Percentiles rank a stretch among this genome's conserved stretches.
Conservation (phyloP, 2,329 filamentous ascomycete genomes). For the Metarhizium brunneum region DNA sequence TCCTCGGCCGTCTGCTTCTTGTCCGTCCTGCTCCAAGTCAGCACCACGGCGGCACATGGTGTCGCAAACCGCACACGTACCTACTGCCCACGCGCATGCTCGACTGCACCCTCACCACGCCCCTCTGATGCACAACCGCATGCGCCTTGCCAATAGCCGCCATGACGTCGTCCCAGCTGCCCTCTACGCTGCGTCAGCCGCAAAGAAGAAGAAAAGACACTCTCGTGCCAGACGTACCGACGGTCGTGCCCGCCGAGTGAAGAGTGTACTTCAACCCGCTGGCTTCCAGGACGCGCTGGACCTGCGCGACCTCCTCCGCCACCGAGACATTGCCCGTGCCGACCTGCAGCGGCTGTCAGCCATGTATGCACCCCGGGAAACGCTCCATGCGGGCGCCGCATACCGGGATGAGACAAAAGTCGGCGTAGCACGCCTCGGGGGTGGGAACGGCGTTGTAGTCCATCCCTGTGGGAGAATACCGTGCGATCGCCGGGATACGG, state of each 20-base stretch:
- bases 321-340: constrained; percentile 72
- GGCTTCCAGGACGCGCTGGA: constrained; percentile 74
- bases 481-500: too few relatives aligned
- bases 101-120: constrained; percentile 76
- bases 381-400: neutral
- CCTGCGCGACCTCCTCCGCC: constrained; percentile 75
- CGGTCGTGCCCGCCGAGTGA: constrained; percentile 89
- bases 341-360: constrained; percentile 41
- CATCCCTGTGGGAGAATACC: constrained; percentile 14
- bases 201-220: neutral
- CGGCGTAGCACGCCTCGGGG: constrained; percentile 68
- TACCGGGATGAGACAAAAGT: constrained; percentile 70
- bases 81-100: constrained; percentile 79
- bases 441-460: constrained; percentile 48
- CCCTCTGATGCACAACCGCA: constrained; percentile 63
- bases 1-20: constrained; percentile 75
- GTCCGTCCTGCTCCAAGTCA: constrained; percentile 53
- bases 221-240: constrained; percentile 50
- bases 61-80: constrained; percentile 24
- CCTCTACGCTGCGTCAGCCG: constrained; percentile 47
- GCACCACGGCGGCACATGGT: neutral
- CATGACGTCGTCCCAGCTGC: constrained; percentile 84
- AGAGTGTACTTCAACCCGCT: constrained; percentile 78
- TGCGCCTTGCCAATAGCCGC: constrained; percentile 79
- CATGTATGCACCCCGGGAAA: too few relatives aligned